Conservation (phyloP, 768 basidiomycete species). For the Boletus patriciae region DNA sequence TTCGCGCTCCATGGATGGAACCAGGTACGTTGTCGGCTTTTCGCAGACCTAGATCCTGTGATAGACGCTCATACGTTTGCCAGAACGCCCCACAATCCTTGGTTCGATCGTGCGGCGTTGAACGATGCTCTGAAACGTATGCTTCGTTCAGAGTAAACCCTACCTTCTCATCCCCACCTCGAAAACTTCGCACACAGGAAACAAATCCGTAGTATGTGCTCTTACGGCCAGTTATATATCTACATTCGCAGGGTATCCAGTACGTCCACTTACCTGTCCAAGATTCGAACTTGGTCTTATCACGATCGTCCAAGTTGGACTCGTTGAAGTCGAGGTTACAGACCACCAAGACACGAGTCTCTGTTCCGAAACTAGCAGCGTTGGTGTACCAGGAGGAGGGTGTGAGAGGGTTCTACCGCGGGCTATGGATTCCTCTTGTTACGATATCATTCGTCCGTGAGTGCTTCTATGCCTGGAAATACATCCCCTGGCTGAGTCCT, state of each 20-base stretch:
- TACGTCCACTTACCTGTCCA: constrained; percentile 23
- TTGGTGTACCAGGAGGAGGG: constrained; percentile 83
- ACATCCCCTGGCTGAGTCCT: constrained; percentile 6
- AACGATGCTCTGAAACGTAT: constrained; percentile 69
- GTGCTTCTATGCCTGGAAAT: constrained; percentile 36
- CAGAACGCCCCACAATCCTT: constrained; percentile 56
- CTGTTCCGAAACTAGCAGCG: constrained; percentile 68
- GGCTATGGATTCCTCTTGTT: constrained; percentile 87
- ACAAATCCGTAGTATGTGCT: constrained; percentile 88
- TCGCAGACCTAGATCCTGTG: not conserved
- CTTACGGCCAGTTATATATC: constrained; percentile 90
- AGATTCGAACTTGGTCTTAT: not conserved
- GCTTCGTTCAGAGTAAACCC: constrained; percentile 14
- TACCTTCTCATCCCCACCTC: not conserved
- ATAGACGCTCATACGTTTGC: constrained; percentile 22
- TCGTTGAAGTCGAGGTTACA: constrained; percentile 93
- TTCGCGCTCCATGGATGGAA: constrained; percentile 74
- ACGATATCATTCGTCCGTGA: constrained; percentile 95
- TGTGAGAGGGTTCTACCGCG: constrained; percentile 87
- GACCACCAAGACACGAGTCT: constrained; percentile 72
- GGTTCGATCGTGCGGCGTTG: constrained; percentile 61
- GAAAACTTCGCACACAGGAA: constrained; percentile 44
- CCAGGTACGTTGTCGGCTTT: constrained; percentile 42
- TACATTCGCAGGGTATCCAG: constrained; percentile 90
- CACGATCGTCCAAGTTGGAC: constrained; percentile 62